Base-by-base conservation (phyloP, 768 basidiomycete species). In the Tricholoma flavovirens region DNA sequence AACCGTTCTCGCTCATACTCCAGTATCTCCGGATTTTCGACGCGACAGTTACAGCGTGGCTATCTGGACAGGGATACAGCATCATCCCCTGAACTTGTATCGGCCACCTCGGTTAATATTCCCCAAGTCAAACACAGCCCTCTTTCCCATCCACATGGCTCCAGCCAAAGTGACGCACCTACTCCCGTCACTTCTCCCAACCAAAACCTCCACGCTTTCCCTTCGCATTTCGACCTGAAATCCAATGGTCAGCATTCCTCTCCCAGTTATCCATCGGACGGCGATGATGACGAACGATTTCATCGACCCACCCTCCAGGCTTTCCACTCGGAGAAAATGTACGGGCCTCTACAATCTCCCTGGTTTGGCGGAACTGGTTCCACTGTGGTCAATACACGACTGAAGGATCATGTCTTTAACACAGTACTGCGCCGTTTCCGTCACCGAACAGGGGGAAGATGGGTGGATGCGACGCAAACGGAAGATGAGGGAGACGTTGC, bases 381-480 rank as follows among this genome's bases (percentile, higher is more conserved):
- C 12, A 98, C 97, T 5, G 81, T 86, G 53, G 94, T 98, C 57
- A 98, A 99, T 69, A 93, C 89, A 36, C 90, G 84, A 68, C 75
- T 99, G 56, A 95, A 94, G 71, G 94, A 98, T 66, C 93, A 96
- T 62, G 93, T 99, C 46, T 96, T 99, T 67, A 89, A 83, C 58
- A 89, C 90, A 15, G 84, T 98, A 30, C 75, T 98, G 59, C 83
- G 86, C 49, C 79, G 90, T 56, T 82, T 93, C 56, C 78, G 81
- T 36, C 81, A 82, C 60, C 81, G 81, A 32, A 72, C 74, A 9
- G 75, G 70, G 40, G 75, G 74, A 21, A 69, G 74, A 29, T 69
- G 70, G 61, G 65, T 64, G 11, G 67, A 73, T 40, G 72, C 64
- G 35, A 66, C 72, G 22, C 73, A 71, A 61, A 77, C 74, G 7